Percentiles rank a stretch among this genome's conserved stretches.
These are phyloP conservation scores for Infundibulicybe gibba DNA, from an alignment of 768 basidiomycete species.

Conservation along the genomic window DNA sequence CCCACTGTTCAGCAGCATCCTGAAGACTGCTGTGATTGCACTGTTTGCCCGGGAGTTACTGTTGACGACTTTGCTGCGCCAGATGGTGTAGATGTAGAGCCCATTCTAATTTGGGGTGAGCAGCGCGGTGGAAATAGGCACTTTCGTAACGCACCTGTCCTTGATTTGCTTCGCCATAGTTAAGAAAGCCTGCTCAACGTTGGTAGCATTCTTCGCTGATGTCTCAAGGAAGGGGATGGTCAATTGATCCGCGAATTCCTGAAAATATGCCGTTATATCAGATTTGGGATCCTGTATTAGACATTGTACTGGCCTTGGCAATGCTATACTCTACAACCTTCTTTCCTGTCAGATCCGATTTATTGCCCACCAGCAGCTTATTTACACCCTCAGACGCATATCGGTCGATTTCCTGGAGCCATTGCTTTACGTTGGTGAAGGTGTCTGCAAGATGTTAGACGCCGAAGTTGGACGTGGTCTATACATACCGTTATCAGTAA, in stretches of 20 bases:
- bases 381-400: slow-evolving; percentile 99
- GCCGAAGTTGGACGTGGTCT: neutral
- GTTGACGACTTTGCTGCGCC: slow-evolving; percentile 80
- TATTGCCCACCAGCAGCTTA: slow-evolving; percentile 98
- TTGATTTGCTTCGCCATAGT: slow-evolving; percentile 98
- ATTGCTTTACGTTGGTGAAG: slow-evolving; percentile 93
- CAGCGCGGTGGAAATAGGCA: neutral
- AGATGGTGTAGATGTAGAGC: slow-evolving; percentile 70
- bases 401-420: slow-evolving; percentile 89
- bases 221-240: slow-evolving; percentile 96
- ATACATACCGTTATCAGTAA: slow-evolving; percentile 82
- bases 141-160: slow-evolving; percentile 57
- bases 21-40: slow-evolving; percentile 68
- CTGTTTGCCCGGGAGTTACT: slow-evolving; percentile 80
- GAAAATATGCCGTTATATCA: neutral
- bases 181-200: slow-evolving; percentile 99
- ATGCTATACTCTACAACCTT: slow-evolving; percentile 90
- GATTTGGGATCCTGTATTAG: neutral
- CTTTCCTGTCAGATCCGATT: slow-evolving; percentile 97
- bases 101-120: slow-evolving; percentile 58
- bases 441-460: slow-evolving; percentile 55
- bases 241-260: slow-evolving; percentile 96
- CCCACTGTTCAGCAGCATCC: slow-evolving; percentile 70
- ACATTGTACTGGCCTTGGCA: slow-evolving; percentile 58
- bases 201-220: slow-evolving; percentile 97